A percentile compares a stretch with the other conserved stretches of the same genome.
phyloP scores from a whole-genome alignment of 176 grass and related monocot species.

The Avena eriantha region DNA sequence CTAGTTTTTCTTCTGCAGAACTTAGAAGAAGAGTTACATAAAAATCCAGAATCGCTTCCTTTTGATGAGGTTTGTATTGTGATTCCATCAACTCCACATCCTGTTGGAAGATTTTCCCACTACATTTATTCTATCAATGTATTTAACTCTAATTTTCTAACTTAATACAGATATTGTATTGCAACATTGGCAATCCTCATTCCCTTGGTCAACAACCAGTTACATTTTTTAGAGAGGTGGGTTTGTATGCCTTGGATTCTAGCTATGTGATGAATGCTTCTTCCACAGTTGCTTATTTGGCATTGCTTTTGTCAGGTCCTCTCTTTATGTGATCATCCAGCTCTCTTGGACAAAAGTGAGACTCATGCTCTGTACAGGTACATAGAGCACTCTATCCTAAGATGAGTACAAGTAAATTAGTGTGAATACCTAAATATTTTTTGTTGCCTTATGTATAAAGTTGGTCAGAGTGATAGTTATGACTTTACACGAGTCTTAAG shows the following conservation, averaged over 20 bases:
- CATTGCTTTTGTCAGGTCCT: slow-evolving; percentile 62
- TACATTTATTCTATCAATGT: not conserved
- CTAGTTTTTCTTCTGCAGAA: slow-evolving; percentile 61
- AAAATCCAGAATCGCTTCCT: slow-evolving; percentile 83
- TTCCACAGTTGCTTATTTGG: slow-evolving; percentile 44
- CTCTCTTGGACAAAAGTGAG: slow-evolving; percentile 88
- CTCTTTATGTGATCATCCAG: slow-evolving; percentile 77
- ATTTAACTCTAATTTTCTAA: slow-evolving; percentile 18
- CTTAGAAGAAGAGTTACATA: slow-evolving; percentile 79
- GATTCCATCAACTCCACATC: not conserved
- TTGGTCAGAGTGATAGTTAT: not conserved
- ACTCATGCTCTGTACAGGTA: slow-evolving; percentile 94
- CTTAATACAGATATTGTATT: slow-evolving; percentile 77
- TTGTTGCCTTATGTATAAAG: not conserved
- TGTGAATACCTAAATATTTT: slow-evolving; percentile 21
- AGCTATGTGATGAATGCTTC: slow-evolving; percentile 19
- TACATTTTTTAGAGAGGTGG: slow-evolving; percentile 94
- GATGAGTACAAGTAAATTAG: slow-evolving; percentile 6
- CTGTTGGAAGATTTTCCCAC: not conserved
- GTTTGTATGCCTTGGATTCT: slow-evolving; percentile 39
- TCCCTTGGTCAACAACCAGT: slow-evolving; percentile 90
- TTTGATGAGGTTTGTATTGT: slow-evolving; percentile 76
- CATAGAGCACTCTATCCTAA: not conserved
- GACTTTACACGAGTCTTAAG: not conserved
- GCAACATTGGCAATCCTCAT: slow-evolving; percentile 97